Percentiles rank a stretch among this genome's conserved stretches.
Conservation (phyloP, 768 basidiomycete species). For the Naganishia vaughanmartiniae region DNA sequence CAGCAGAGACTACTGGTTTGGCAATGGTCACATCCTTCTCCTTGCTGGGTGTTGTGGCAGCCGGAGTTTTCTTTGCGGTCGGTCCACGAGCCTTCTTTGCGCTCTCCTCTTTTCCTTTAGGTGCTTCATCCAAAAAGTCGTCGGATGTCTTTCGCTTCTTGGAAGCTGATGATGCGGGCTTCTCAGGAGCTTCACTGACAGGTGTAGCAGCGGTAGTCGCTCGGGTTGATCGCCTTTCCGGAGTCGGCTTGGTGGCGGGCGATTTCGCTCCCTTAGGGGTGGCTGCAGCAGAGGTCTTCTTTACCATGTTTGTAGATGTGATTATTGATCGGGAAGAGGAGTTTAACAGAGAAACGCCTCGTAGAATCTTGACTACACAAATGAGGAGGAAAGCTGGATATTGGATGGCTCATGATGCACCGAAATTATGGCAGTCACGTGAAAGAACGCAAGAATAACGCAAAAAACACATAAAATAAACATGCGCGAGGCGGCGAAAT, state of each 20-base stretch:
- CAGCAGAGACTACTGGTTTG: slow-evolving; percentile 32
- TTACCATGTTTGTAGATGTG: slow-evolving; percentile 12
- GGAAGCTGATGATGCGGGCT: slow-evolving; percentile 36
- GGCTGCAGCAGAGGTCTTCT: slow-evolving; percentile 12
- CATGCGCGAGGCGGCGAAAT: too few relatives aligned
- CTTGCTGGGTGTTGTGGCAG: slow-evolving; percentile 26
- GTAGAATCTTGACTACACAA: neutral
- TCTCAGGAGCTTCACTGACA: slow-evolving; percentile 25
- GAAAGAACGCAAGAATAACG: neutral
- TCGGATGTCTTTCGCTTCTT: slow-evolving; percentile 47
- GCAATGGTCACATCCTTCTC: slow-evolving; percentile 30
- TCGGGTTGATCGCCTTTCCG: slow-evolving; percentile 22
- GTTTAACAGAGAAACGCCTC: neutral
- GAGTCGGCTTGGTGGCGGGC: neutral
- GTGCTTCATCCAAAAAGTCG: slow-evolving; percentile 38
- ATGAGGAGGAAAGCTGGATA: neutral
- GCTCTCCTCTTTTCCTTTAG: slow-evolving; percentile 37
- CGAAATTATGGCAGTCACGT: slow-evolving; percentile 27
- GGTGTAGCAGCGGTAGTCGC: neutral
- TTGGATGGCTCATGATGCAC: slow-evolving; percentile 1
- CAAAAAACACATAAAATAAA: too few relatives aligned
- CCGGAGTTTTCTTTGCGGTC: slow-evolving; percentile 26
- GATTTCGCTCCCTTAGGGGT: slow-evolving; percentile 9
- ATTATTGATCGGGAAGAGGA: neutral
- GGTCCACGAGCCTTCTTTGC: slow-evolving; percentile 34